Base-by-base conservation (phyloP, 1,139 yeast genomes). In the Geotrichum australiense region DNA sequence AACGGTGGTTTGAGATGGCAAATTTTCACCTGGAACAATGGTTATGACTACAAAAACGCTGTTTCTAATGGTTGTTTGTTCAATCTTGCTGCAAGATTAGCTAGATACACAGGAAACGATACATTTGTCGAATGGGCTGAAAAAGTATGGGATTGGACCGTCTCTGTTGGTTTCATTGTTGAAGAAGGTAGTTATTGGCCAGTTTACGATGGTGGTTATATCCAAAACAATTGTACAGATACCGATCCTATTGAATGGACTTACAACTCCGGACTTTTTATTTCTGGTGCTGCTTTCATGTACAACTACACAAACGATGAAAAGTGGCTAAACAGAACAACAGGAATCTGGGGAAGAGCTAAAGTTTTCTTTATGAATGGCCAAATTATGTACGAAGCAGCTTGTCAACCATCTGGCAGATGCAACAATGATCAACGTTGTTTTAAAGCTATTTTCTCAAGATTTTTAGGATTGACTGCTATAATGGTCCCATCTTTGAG, bases 1-100 rank as follows among this genome's bases (percentile, higher is more conserved):
- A 74, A 71, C 41, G 97, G 97, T 47, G 97, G 97, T 2, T 70
- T 89, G 48, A 74, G 96, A 64, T 89, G 97, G 97, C 97, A 89
- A 66, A 89, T 89, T 60, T 89, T 85, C 68, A 75, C 83, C 48
- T 89, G 95, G 94, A 89, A 89, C 61, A 72, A 87, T 7, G 97
- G 97, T 51, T 89, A 87, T 61, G 83, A 84, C 63, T 89, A 89
- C 61, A 89, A 89, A 64, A 89, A 89, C 62, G 70, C 94, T 10
- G 93, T 89, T 47, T 77, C 94, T 14, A 89, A 87, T 58, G 96
- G 96, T 14, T 85, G 94, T 54, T 67, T 89, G 49, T 87, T 89
- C 75, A 82, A 85, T 55, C 63, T 89, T 42, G 95, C 87, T 29
- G 93, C 96, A 1, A 71, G 96, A 56, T 70, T 89, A 51, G 91